phyloP scores from a whole-genome alignment of 331 rosid species.

The Cucumis variabilis region DNA sequence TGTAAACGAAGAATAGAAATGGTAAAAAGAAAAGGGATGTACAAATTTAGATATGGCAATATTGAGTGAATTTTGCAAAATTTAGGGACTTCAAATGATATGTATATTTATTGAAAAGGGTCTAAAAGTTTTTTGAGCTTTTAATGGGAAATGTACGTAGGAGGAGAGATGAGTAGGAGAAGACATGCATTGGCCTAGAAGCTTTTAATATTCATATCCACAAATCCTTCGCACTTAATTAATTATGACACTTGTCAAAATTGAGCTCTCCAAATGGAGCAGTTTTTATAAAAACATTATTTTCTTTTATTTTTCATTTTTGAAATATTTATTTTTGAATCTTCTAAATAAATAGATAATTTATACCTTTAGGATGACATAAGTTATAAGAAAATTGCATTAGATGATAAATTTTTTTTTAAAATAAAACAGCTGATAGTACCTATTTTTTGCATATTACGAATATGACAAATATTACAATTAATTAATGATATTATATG shows the following conservation, averaged over 20 bases:
- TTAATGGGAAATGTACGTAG: conserved; percentile 6
- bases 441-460: too few species aligned
- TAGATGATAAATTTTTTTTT: too few species aligned
- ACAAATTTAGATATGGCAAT: neutral
- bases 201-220: neutral
- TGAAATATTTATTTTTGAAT: too few species aligned
- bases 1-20: neutral
- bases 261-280: neutral
- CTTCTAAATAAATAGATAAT: too few species aligned
- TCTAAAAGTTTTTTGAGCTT: neutral
- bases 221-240: neutral
- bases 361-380: too few species aligned
- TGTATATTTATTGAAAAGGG: neutral
- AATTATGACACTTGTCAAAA: neutral
- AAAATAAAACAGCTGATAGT: too few species aligned
- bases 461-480: too few species aligned
- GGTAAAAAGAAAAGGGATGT: neutral
- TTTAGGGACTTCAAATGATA: neutral
- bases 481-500: too few species aligned
- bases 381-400: too few species aligned
- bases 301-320: too few species aligned
- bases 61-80: neutral
- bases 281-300: too few species aligned
- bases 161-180: neutral
- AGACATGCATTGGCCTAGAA: conserved; percentile 15